phyloP scores from a whole-genome alignment of 768 basidiomycete genomes.

The Butyriboletus loyo region DNA sequence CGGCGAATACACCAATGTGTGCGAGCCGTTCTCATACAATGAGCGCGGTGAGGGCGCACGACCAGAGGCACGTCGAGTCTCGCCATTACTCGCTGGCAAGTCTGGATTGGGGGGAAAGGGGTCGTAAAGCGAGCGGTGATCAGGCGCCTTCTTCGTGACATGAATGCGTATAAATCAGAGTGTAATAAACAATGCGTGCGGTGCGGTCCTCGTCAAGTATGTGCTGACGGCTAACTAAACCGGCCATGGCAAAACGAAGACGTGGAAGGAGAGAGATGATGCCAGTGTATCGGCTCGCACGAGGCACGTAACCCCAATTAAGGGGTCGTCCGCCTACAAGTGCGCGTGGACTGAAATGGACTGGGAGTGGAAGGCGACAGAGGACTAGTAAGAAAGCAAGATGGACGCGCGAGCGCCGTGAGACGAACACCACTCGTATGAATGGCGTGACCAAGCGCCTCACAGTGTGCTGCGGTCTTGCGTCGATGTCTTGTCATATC shows the following conservation, averaged over 20 bases:
- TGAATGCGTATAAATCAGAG: slow-evolving; percentile 37
- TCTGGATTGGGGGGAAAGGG: slow-evolving; percentile 11
- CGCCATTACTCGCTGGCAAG: slow-evolving; percentile 19
- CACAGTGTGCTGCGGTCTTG: slow-evolving; percentile 63
- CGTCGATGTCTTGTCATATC: slow-evolving; percentile 58
- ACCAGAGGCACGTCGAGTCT: slow-evolving; percentile 30
- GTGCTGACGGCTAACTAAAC: slow-evolving; percentile 27
- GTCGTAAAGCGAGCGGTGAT: slow-evolving; percentile 42
- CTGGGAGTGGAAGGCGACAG: slow-evolving; percentile 42
- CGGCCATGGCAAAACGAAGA: slow-evolving; percentile 18
- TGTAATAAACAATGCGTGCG: slow-evolving; percentile 43
- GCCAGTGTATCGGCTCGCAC: slow-evolving; percentile 74
- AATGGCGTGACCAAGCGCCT: slow-evolving; percentile 51
- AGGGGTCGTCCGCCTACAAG: slow-evolving; percentile 78
- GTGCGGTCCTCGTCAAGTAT: slow-evolving; percentile 23
- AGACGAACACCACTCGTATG: slow-evolving; percentile 50
- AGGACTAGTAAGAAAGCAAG: slow-evolving; percentile 42
- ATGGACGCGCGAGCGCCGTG: slow-evolving; percentile 49
- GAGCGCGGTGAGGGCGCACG: slow-evolving; percentile 20
- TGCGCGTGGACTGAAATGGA: slow-evolving; percentile 50
- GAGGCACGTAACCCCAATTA: slow-evolving; percentile 78
- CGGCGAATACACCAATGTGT: slow-evolving; percentile 23
- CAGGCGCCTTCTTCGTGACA: slow-evolving; percentile 38
- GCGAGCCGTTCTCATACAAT: slow-evolving; percentile 35
- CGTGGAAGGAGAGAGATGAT: slow-evolving; percentile 37